Evolutionary conservation across 495 filamentous ascomycete genomes (phyloP).

Genomic region (Podospora pseudocomata): DNA sequence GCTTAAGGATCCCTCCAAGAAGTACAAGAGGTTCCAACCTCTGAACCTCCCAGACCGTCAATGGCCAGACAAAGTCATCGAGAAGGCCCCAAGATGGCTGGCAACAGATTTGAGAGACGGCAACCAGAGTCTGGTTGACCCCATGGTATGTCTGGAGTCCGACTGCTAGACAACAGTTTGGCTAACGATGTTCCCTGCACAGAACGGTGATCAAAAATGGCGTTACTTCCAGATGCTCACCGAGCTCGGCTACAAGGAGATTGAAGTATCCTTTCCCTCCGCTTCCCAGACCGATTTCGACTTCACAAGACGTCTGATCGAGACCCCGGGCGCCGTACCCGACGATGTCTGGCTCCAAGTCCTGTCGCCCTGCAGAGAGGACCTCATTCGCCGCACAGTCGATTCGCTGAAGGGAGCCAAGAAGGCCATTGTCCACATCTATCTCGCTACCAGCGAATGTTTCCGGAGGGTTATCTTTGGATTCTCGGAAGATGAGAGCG

Average conservation of each 20-base stretch:
- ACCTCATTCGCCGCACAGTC: conserved; percentile 87
- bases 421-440: conserved; percentile 96
- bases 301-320: conserved; percentile 83
- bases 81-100: conserved; percentile 80
- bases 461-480: conserved; percentile 88
- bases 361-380: conserved; percentile 86
- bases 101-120: conserved; percentile 83
- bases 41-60: conserved; percentile 78
- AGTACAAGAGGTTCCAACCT: conserved; percentile 76
- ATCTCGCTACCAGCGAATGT: conserved; percentile 90
- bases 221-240: conserved; percentile 92
- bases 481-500: conserved; percentile 75
- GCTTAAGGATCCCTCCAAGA: conserved; percentile 91
- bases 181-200: conserved; percentile 23
- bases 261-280: conserved; percentile 94
- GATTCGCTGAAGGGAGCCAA: conserved; percentile 85
- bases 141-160: conserved; percentile 61
- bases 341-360: conserved; percentile 97
- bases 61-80: conserved; percentile 82
- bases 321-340: conserved; percentile 80
- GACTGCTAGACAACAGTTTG: conserved; percentile 6
- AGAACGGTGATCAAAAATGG: conserved; percentile 94
- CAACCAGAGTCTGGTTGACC: conserved; percentile 83
- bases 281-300: conserved; percentile 93
- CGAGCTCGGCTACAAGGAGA: conserved; percentile 94